These are phyloP conservation scores for Fusarium albosuccineum DNA, from an alignment of 2,329 filamentous ascomycete genomes.

Conservation along the genomic window DNA sequence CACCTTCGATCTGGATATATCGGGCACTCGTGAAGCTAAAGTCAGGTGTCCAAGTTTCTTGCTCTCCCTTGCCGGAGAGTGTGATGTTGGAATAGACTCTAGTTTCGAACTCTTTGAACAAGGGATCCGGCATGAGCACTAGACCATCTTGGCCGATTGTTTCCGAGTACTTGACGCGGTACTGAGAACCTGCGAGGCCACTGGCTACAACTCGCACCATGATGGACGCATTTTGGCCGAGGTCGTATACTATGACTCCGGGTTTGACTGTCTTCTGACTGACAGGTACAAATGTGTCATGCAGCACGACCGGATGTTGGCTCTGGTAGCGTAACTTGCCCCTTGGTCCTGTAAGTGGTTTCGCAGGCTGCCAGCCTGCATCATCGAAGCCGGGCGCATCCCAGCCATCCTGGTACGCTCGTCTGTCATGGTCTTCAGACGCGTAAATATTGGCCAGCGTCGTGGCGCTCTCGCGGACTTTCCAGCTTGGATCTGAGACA, in stretches of 20 bases:
- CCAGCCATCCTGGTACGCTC: slow-evolving; percentile 53
- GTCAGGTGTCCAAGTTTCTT: slow-evolving; percentile 56
- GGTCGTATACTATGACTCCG: slow-evolving; percentile 37
- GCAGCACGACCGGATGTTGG: slow-evolving; percentile 54
- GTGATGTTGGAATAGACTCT: slow-evolving; percentile 56
- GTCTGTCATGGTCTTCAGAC: slow-evolving; percentile 54
- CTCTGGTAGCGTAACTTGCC: slow-evolving; percentile 56
- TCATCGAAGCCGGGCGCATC: slow-evolving; percentile 44
- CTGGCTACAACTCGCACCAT: slow-evolving; percentile 41
- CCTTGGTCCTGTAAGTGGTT: slow-evolving; percentile 52
- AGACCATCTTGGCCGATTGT: slow-evolving; percentile 42
- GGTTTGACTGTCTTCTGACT: slow-evolving; percentile 29
- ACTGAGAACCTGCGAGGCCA: slow-evolving; percentile 31
- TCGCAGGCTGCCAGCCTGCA: slow-evolving; percentile 43
- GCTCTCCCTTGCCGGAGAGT: slow-evolving; percentile 47
- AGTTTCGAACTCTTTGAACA: slow-evolving; percentile 51
- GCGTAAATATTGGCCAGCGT: slow-evolving; percentile 57
- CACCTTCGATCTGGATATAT: slow-evolving; percentile 58
- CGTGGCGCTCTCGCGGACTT: slow-evolving; percentile 54
- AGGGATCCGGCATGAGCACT: slow-evolving; percentile 57
- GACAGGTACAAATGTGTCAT: slow-evolving; percentile 52
- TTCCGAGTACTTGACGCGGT: slow-evolving; percentile 43
- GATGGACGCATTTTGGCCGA: slow-evolving; percentile 44
- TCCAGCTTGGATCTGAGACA: slow-evolving; percentile 55
- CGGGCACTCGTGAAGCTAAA: slow-evolving; percentile 58